A percentile compares a stretch with the other conserved stretches of the same genome.
Conservation (phyloP, 331 rosid species). For the Pyracantha coccinea region DNA sequence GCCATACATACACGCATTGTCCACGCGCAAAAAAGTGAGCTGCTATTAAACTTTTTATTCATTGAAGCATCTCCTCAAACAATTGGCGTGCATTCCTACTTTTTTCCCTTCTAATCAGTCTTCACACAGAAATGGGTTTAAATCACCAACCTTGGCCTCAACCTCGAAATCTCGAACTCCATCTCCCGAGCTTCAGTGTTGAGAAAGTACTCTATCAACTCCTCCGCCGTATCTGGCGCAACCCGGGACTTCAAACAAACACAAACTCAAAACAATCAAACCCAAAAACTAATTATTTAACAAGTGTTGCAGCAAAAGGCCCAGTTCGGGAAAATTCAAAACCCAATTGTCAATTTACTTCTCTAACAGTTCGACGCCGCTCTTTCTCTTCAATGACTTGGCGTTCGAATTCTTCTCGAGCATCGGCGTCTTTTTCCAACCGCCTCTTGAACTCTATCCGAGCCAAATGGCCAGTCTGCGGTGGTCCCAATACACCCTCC, state of each 20-base stretch:
- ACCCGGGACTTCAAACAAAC: constrained; percentile 52
- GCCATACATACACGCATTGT: background rate
- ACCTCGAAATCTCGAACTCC: constrained; percentile 77
- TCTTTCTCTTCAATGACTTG: constrained; percentile 67
- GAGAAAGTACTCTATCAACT: constrained; percentile 67
- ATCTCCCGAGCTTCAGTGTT: constrained; percentile 90
- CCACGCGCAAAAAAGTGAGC: background rate
- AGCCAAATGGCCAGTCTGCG: constrained; percentile 72
- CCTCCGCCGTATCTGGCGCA: constrained; percentile 50
- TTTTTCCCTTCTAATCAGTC: background rate
- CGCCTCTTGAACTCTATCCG: constrained; percentile 53
- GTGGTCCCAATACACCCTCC: constrained; percentile 62
- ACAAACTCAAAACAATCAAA: background rate
- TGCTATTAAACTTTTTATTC: background rate
- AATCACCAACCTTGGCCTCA: constrained; percentile 49
- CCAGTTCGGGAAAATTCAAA: background rate
- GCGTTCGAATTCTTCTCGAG: constrained; percentile 69
- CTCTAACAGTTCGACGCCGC: constrained; percentile 64
- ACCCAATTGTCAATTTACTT: constrained; percentile 26
- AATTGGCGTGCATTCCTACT: background rate
- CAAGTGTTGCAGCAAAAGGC: background rate
- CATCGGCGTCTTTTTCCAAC: constrained; percentile 68
- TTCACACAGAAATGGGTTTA: background rate
- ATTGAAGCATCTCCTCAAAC: background rate
- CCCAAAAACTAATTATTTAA: background rate